Base-by-base conservation (phyloP, 2,329 filamentous ascomycete species). In the Beauveria medogensis region DNA sequence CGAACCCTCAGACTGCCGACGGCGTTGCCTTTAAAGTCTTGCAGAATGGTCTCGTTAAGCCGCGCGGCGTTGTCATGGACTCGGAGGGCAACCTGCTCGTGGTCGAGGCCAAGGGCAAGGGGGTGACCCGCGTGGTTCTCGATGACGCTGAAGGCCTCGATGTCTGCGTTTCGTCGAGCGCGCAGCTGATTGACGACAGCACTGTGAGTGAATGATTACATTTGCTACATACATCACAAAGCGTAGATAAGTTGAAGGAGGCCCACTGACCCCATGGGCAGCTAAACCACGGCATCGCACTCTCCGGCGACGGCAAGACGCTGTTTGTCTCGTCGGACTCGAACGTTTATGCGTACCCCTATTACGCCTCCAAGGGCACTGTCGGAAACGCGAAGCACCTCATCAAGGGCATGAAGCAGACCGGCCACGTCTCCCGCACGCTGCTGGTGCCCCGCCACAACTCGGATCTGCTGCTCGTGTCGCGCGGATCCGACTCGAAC, bases 391-490 rank as follows among this genome's bases (percentile, higher is more conserved):
- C 74, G 28, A 75, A 74, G 55, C 78, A 75, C 2, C 56, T 90
- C n/a, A 75, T 90, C 52, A 63, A 61, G 3, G 78, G 81, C 57
- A 88, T 89, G 84, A 73, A 65, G 63, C 75, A 78, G 53, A 73
- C 74, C n/a, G 85, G 82, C 44, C 85, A 89, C 64, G 79, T 77
- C 2, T 86, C 85, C 1, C 78, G 87, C 30, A 89, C 86, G 0
- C 74, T 90, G 2, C 75, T 87, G 52, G 73, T 86, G 6, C 82
- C 85, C 0, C 69, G 74, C 6, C 75, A 75, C 12, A 75, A 77
- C 24, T 75, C 80, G 0, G 80, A 78, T 22, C 74, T 80, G 61
- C 73, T 90, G 2, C 69, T 90, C n/a, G 79, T 89, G 22, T 84
- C 81, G 56, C 78, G 83, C 61, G 86, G 86, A 20, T 85, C 82